Evolutionary conservation across 257 asterid species (phyloP).

Genomic region (Solanum ossicruentum): DNA sequence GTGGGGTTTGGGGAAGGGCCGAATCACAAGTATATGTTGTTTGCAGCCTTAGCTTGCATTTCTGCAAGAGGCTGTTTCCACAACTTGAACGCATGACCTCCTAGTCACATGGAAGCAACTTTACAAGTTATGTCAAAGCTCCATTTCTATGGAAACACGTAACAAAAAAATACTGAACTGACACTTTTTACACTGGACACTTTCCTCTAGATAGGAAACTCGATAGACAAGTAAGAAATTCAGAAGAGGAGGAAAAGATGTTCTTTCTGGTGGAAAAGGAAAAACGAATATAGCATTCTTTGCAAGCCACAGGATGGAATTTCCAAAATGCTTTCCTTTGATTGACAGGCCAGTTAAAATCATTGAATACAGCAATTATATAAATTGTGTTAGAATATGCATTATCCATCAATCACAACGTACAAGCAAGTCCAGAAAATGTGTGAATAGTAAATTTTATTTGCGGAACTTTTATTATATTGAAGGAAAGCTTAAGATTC

Average conservation of each 20-base stretch:
- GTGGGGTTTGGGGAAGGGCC: neutral
- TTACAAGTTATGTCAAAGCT: neutral
- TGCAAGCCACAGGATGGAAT: neutral
- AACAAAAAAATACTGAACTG: neutral
- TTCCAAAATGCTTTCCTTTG: neutral
- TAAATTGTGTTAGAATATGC: neutral
- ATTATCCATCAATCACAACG: neutral
- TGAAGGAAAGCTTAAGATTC: no score
- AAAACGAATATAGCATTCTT: neutral
- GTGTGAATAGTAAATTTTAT: neutral
- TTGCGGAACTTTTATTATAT: neutral
- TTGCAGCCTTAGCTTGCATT: neutral
- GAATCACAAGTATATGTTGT: fast-evolving
- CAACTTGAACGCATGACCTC: neutral
- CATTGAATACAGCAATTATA: neutral
- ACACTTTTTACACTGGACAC: neutral
- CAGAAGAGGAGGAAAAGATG: neutral
- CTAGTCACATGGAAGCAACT: neutral
- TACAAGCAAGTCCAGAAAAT: neutral
- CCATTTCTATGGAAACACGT: neutral
- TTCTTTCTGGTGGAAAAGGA: neutral
- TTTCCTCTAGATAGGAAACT: neutral
- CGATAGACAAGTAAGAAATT: neutral
- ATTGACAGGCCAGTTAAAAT: neutral
- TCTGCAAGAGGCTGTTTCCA: neutral